A percentile compares a stretch with the other conserved stretches of the same genome.
phyloP scores from a whole-genome alignment of 176 grass and related monocot species.

The Dendrocalamus sinicus region DNA sequence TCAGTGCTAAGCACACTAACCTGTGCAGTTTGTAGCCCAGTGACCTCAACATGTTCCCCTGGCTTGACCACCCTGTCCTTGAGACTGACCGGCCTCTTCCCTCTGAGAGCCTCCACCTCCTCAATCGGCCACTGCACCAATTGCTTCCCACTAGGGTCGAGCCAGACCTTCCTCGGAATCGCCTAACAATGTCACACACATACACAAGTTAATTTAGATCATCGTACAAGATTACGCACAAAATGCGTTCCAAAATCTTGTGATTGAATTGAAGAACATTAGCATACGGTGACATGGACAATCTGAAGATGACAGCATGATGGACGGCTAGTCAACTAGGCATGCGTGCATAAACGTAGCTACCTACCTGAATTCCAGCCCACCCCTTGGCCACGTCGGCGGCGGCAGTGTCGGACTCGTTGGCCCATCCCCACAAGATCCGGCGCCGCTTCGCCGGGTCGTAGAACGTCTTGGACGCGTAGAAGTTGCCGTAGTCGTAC shows the following conservation, averaged over 20 bases:
- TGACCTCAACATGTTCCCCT: conserved; percentile 62
- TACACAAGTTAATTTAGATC: neutral
- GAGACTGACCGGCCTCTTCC: conserved; percentile 47
- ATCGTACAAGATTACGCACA: neutral
- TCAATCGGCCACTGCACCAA: conserved; percentile 86
- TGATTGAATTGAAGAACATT: neutral
- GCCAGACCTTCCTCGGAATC: conserved; percentile 77
- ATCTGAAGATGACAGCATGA: neutral
- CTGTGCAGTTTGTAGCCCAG: conserved; percentile 66
- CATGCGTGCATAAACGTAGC: neutral
- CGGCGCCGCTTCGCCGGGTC: conserved; percentile 64
- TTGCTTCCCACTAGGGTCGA: conserved; percentile 63
- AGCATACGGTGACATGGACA: neutral
- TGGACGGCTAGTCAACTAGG: neutral
- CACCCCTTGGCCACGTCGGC: conserved; percentile 73
- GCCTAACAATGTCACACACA: conserved; percentile 22
- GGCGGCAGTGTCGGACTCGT: conserved; percentile 63
- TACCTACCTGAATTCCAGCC: conserved; percentile 75
- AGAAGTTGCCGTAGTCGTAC: conserved; percentile 89
- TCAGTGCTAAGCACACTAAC: neutral
- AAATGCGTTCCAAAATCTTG: neutral
- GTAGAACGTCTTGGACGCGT: conserved; percentile 89
- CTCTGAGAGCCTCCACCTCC: conserved; percentile 66
- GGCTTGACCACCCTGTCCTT: conserved; percentile 46
- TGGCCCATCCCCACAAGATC: conserved; percentile 85